These are phyloP conservation scores for Pyrenopolyporus hunteri DNA, from an alignment of 495 filamentous ascomycete species.

Conservation along the genomic window DNA sequence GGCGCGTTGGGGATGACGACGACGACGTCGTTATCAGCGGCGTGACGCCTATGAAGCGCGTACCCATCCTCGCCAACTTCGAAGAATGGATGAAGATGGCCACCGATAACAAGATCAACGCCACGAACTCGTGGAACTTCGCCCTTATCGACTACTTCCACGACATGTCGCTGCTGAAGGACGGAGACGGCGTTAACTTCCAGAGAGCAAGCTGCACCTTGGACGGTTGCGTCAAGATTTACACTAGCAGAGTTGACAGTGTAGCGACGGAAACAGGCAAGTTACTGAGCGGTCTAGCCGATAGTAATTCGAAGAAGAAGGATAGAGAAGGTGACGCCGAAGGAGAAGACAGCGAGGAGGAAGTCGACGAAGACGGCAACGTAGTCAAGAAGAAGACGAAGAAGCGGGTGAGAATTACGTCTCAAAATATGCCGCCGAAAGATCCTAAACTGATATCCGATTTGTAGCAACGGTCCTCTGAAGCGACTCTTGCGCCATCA, in stretches of 20 bases:
- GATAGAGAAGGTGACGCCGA: slow-evolving; percentile 65
- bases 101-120: slow-evolving; percentile 99
- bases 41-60: slow-evolving; percentile 94
- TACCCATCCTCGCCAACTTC: slow-evolving; percentile 95
- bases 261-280: slow-evolving; percentile 98
- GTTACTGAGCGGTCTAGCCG: slow-evolving; percentile 90
- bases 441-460: slow-evolving; percentile 4
- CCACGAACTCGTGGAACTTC: slow-evolving; percentile 98
- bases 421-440: not conserved
- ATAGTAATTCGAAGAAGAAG: slow-evolving; percentile 81
- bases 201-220: slow-evolving; percentile 98
- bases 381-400: slow-evolving; percentile 74
- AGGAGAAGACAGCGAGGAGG: slow-evolving; percentile 77
- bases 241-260: slow-evolving; percentile 97
- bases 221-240: slow-evolving; percentile 99
- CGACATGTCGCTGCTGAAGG: slow-evolving; percentile 96
- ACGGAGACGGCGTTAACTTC: slow-evolving; percentile 97
- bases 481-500: slow-evolving; percentile 86
- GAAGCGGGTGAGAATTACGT: slow-evolving; percentile 52
- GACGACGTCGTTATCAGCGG: slow-evolving; percentile 71
- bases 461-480: slow-evolving; percentile 73
- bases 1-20: slow-evolving; percentile 51
- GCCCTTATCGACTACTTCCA: slow-evolving; percentile 99
- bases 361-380: slow-evolving; percentile 78
- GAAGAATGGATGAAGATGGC: slow-evolving; percentile 99